Base-by-base conservation (phyloP, 108 stramenopile species). In the Mayamaea pseudoterrestris region DNA sequence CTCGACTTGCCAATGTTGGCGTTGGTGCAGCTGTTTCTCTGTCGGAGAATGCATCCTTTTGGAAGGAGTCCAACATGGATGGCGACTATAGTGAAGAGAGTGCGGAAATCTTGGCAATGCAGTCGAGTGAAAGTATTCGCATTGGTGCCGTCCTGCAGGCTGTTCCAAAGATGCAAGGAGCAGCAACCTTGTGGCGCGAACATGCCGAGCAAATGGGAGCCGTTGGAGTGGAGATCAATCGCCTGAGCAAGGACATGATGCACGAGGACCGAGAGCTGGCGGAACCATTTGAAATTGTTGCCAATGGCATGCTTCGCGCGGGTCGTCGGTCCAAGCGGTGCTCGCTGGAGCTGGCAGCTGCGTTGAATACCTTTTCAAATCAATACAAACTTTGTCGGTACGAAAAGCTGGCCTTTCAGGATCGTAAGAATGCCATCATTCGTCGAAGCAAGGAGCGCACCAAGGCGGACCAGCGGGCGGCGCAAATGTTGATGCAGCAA, bases 141-240 rank as follows among this genome's bases (percentile, higher is more conserved):
- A 76, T 89, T 44, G 79, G 73, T 27, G 72, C 76, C 20, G 78
- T 85, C 35, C 41, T 57, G 21, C 77, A 80, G 36, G 74, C 80
- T 35, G 90, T 92, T 1, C 90, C 90, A 35, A 92, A 92, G 52
- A 46, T 92, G 44, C 85, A 92, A 65, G 77, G 77, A 3, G 63
- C 83, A 27, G 73, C 78, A 22, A 50, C 51, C 0, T 41, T 83
- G 3, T 22, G 80, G 7, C 63, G 71, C 2, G 78, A 82, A 46
- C 68, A 83, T 39, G 73, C 75, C 18, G 82, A 87, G 51, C 47
- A 50, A 6, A 39, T 61, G 6, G 84, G 81, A 37, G 58, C 58
- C 5, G 58, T 69, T 14, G 90, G 85, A 8, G 69, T 92, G 76
- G 90, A 92, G 53, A 35, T 84, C 47, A 47, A 55, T 13, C 86